Evolutionary conservation across 139 green algal species (phyloP).

Genomic region (Chlamydomonas asymmetrica): DNA sequence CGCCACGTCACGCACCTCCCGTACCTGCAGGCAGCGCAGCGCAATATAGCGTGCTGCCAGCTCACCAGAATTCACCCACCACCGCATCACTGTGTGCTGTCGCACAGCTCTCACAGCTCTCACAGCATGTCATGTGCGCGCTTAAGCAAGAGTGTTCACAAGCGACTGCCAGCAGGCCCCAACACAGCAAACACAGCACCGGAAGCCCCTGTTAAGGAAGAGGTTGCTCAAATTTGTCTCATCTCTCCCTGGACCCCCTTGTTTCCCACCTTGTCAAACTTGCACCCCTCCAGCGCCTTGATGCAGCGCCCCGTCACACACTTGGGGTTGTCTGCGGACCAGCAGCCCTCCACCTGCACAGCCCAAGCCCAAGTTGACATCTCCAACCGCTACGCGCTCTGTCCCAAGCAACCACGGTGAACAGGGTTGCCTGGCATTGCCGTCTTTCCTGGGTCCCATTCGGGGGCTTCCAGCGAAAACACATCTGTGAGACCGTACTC

Average conservation of each 20-base stretch:
- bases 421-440: no score
- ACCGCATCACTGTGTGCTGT: no score
- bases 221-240: no score
- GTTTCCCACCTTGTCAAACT: conserved; percentile 50
- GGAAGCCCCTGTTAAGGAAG: no score
- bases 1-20: conserved; percentile 39
- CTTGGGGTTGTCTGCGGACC: conserved; percentile 14
- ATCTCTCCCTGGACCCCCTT: not conserved
- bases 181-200: not conserved
- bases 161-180: not conserved
- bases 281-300: conserved; percentile 22
- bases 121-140: no score
- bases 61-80: not conserved
- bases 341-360: conserved; percentile 38
- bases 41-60: not conserved
- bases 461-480: no score
- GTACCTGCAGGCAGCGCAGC: conserved; percentile 28
- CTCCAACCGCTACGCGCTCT: no score
- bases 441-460: no score
- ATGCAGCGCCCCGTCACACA: conserved; percentile 25
- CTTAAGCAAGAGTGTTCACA: not conserved
- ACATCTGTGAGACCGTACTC: no score
- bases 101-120: no score
- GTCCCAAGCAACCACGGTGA: no score
- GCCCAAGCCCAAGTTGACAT: no score